Conservation (phyloP, 495 filamentous ascomycete species). For the Emericellopsis terricola region DNA sequence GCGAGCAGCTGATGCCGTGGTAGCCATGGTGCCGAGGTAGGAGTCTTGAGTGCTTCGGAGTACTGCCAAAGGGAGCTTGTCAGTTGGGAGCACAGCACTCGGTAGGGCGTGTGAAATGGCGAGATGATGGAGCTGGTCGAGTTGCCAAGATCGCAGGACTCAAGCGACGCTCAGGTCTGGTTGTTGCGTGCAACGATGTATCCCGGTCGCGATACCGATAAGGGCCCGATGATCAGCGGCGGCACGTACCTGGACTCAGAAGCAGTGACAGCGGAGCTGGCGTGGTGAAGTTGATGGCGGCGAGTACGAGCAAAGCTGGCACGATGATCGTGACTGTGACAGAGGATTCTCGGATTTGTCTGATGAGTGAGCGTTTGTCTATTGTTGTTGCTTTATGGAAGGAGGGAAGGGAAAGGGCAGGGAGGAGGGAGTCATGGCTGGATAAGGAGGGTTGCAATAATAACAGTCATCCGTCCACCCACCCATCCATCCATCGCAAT, state of each 20-base stretch:
- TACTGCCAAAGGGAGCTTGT: conserved; percentile 16
- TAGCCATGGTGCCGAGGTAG: conserved; percentile 41
- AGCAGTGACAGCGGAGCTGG: background rate
- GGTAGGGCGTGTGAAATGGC: too few relatives aligned
- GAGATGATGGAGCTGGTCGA: too few relatives aligned
- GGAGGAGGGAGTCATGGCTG: background rate
- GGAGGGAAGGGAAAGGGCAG: conserved; percentile 11
- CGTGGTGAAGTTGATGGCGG: background rate
- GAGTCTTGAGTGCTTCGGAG: conserved; percentile 26
- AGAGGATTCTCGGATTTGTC: conserved; percentile 28
- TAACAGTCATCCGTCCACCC: background rate
- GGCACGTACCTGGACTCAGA: background rate
- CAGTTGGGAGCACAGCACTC: too few relatives aligned
- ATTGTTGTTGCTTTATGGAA: conserved; percentile 24
- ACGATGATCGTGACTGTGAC: conserved; percentile 35
- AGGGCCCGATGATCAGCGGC: too few relatives aligned
- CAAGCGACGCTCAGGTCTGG: too few relatives aligned
- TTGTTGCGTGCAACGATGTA: too few relatives aligned
- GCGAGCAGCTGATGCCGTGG: conserved; percentile 38
- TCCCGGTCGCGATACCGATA: too few relatives aligned
- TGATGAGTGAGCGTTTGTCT: conserved; percentile 19
- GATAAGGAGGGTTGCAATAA: background rate
- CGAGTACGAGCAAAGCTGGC: conserved; percentile 22
- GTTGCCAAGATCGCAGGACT: too few relatives aligned
- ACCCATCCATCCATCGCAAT: too few relatives aligned